Evolutionary conservation across 805 yeast species (phyloP), one percentile per base, ranked within the genome.

Genomic region (Candida ascalaphidarum): DNA sequence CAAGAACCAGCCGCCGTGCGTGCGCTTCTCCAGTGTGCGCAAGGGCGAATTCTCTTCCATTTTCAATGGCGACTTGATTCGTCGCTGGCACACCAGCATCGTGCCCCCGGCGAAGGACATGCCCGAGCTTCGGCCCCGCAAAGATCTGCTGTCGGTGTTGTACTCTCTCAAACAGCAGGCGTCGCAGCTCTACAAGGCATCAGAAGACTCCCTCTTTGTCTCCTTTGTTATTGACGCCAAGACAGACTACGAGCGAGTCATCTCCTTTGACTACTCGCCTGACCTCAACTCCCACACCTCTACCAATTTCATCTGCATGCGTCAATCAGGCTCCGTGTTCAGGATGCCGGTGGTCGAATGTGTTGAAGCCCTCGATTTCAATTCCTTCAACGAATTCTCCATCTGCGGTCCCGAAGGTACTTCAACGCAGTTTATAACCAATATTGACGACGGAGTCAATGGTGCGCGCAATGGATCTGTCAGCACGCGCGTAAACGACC

Each of bases 241-340:
- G 33, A 78, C 94, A 0, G 81, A 79, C 30, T 77, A 71, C 43
- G 95, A 86, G 39, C 68, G 88, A 40, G 94, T 86, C 1, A 75
- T 81, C 1, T 78, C 95, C 0, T 86, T 80, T 54, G 96, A 86
- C 50, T 86, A 85, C 48, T 71, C 77, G n/a, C 75, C 78, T 1
- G 74, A 71, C 32, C 34, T 54, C 3, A 31, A 44, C 5, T 58
- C 73, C 2, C 55, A 49, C n/a, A 66, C 76, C 14, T 69, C 74
- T 1, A 68, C 81, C 7, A 75, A 79, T 40, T 65, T 83, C 32
- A 74, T 88, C 17, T 86, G 96, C 51, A 80, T 88, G 81, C 64
- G 96, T 38, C 94, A 84, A 43, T 81, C 94, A 1, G 96, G 96
- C 3, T 79, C 83, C 29, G 77, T 86, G 0, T 86, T 81, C 52